Evolutionary conservation across 2,329 filamentous ascomycete species (phyloP), one percentile per base, ranked within the genome.

Genomic region (Alternaria brassicicola): DNA sequence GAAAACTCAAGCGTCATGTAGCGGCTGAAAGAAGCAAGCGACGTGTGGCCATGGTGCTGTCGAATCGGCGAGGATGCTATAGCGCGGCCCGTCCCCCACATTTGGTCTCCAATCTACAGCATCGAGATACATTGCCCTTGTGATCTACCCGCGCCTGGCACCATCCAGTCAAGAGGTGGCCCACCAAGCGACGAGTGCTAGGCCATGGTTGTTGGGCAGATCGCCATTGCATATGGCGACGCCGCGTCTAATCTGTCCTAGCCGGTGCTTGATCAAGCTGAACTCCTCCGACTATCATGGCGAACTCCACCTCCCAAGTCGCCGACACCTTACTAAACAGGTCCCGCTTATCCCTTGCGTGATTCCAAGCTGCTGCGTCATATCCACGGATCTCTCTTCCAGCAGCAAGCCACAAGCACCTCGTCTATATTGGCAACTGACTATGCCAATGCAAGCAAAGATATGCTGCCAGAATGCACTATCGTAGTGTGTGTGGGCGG

Each of bases 71-170:
- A 48, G 33, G 31, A 39, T 19, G 51, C 15, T 25, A 26, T 33
- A 47, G 51, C n/a, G 31, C 51, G 41, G 33, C 45, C 35, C 31
- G 39, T 26, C 30, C 25, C 42, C 55, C 55, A 42, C 23, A 54
- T 54, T 48, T 57, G 55, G 54, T 57, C 49, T 47, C 21, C 55
- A 21, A 19, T 15, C 23, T 54, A 50, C 55, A 54, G 55, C 50
- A 58, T 54, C 55, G 36, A 45, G 28, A 54, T 48, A 41, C n/a
- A 19, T 28, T 35, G 36, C 33, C 36, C 47, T 52, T 30, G 23
- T 49, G 55, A 58, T 58, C 50, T 58, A 45, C 55, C 55, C 55
- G 50, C 55, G 15, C 36, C 26, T 55, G 49, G 55, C 51, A 54
- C 21, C 43, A 55, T 39, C 31, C 26, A 49, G 31, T 38, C 51